phyloP scores from a whole-genome alignment of 31 red algal genomes.

The Porphyra umbilicalis region DNA sequence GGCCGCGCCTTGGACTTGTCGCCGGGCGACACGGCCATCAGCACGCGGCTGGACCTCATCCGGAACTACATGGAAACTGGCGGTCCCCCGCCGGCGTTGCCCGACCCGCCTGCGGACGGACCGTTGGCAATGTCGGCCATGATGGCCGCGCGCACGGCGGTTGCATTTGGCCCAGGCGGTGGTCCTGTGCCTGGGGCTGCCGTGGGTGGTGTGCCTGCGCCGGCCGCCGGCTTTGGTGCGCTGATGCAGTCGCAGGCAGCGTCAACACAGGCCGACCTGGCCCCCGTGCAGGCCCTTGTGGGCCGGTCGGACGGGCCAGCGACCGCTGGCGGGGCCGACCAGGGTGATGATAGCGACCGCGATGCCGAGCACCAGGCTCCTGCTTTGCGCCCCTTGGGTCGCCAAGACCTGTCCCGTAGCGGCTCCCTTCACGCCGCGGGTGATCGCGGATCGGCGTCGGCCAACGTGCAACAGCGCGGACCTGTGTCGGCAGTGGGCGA shows the following conservation, averaged over 20 bases:
- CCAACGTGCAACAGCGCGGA: not conserved
- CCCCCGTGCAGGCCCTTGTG: not conserved
- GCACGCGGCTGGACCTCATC: slow-evolving; percentile 30
- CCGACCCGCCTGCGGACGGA: not conserved
- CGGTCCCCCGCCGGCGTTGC: slow-evolving; percentile 21
- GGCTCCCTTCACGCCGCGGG: not conserved
- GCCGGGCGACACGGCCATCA: slow-evolving; percentile 64
- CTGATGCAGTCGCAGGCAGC: not conserved
- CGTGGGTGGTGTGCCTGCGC: not conserved
- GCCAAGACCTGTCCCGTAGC: not conserved
- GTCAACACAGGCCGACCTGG: not conserved
- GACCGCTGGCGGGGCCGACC: not conserved
- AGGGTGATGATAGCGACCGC: not conserved
- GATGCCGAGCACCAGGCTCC: not conserved
- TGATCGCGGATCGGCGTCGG: not conserved
- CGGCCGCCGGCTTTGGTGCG: not conserved
- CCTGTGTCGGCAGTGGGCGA: not conserved
- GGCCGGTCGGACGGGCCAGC: not conserved
- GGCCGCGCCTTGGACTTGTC: slow-evolving; percentile 60
- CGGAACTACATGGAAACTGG: slow-evolving; percentile 25
- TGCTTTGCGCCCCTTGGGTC: not conserved
- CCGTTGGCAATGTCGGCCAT: not conserved
- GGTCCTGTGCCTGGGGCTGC: not conserved
- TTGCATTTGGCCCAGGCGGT: not conserved
- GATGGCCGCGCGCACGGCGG: not conserved